A percentile compares a stretch with the other conserved stretches of the same genome.
phyloP scores from a whole-genome alignment of 352 stramenopile genomes.

The Aphanomyces astaci region DNA sequence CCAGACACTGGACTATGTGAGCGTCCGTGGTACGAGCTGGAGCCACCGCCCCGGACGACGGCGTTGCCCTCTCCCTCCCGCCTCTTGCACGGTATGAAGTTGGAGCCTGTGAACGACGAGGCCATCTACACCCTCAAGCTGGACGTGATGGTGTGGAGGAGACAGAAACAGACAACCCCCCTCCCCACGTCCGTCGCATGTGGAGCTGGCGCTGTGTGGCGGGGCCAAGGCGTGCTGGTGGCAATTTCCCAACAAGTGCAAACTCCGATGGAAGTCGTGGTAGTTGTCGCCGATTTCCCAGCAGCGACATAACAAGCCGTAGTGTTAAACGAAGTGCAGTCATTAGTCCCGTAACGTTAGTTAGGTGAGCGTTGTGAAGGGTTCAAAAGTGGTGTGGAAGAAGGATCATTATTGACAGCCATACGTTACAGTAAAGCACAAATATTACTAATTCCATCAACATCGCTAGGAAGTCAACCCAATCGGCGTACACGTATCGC shows the following conservation, averaged over 20 bases:
- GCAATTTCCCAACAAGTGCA: neutral
- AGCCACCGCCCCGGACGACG: neutral
- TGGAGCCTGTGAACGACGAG: slow-evolving; percentile 11
- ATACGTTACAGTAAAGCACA: too few species aligned
- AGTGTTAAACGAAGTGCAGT: too few species aligned
- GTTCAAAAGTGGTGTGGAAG: too few species aligned
- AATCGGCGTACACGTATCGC: too few species aligned
- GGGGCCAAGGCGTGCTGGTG: neutral
- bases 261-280: neutral
- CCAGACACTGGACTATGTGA: neutral
- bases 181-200: neutral
- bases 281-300: neutral
- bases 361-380: too few species aligned
- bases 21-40: slow-evolving; percentile 8
- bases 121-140: slow-evolving; percentile 55
- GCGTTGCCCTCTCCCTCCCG: neutral
- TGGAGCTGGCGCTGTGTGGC: neutral
- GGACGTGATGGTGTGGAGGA: slow-evolving; percentile 59
- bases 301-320: too few species aligned
- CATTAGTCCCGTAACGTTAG: too few species aligned
- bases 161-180: slow-evolving; percentile 21
- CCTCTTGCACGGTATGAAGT: neutral
- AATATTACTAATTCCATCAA: too few species aligned
- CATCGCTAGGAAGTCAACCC: too few species aligned
- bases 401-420: too few species aligned